phyloP scores from a whole-genome alignment of 352 stramenopile species.

The Stephanocyclus meneghinianus region DNA sequence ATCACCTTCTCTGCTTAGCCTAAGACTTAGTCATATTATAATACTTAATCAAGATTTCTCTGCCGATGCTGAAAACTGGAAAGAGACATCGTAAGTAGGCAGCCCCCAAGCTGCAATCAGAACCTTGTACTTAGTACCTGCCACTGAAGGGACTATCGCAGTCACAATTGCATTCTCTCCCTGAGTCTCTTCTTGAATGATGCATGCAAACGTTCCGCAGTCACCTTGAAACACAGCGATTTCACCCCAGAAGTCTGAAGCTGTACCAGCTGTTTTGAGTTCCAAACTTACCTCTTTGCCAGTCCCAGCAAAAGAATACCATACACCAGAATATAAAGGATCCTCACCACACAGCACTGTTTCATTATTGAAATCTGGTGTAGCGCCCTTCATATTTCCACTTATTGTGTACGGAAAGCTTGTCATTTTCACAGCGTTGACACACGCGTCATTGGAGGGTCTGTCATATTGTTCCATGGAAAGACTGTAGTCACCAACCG shows the following conservation, averaged over 20 bases:
- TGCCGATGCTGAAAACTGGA: slow-evolving; percentile 1
- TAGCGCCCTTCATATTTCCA: slow-evolving; percentile 11
- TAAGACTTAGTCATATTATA: too few species aligned
- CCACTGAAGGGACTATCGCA: background rate
- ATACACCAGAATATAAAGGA: slow-evolving; percentile 7
- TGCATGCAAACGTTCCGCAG: slow-evolving; percentile 1
- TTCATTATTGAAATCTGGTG: slow-evolving; percentile 12
- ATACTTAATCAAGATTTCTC: background rate
- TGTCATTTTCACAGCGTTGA: background rate
- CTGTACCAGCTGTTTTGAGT: slow-evolving; percentile 12
- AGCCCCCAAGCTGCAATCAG: background rate
- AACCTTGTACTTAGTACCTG: background rate
- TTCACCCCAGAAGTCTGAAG: slow-evolving; percentile 11
- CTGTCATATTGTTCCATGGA: slow-evolving; percentile 10
- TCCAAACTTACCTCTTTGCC: slow-evolving; percentile 1
- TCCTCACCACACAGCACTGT: slow-evolving; percentile 9
- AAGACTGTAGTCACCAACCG: slow-evolving; percentile 7
- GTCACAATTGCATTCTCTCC: background rate
- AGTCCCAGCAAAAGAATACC: slow-evolving; percentile 18
- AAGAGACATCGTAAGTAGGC: slow-evolving; percentile 1
- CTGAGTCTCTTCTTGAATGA: background rate
- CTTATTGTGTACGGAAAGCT: background rate
- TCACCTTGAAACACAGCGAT: slow-evolving; percentile 11
- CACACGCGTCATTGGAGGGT: slow-evolving; percentile 11
- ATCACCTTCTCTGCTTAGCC: too few species aligned